A percentile compares a stretch with the other conserved stretches of the same genome.
These are phyloP conservation scores for Zygnema circumcarinatum DNA, from an alignment of 139 green algal species.

Conservation along the genomic window DNA sequence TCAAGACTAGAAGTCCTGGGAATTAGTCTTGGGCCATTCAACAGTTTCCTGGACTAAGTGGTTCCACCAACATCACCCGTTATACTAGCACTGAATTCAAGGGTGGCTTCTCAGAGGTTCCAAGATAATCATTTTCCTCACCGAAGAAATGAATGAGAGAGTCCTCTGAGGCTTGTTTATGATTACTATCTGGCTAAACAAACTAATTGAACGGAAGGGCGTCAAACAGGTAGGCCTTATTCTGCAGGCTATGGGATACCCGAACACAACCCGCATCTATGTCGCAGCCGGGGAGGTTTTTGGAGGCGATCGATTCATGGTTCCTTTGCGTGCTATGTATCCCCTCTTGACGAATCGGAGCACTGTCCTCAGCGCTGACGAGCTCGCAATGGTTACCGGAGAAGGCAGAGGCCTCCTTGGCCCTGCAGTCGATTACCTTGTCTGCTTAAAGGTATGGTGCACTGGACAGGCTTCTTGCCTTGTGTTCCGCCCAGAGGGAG, in stretches of 20 bases:
- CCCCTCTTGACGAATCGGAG: not conserved
- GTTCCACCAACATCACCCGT: no score
- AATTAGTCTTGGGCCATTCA: no score
- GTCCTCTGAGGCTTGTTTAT: no score
- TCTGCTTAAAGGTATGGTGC: constrained; percentile 30
- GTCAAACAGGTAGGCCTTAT: constrained; percentile 37
- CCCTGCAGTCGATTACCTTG: constrained; percentile 31
- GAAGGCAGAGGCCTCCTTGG: constrained; percentile 1
- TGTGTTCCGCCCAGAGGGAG: not conserved
- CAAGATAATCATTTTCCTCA: no score
- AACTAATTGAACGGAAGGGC: not conserved
- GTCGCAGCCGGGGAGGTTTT: constrained; percentile 35
- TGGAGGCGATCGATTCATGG: constrained; percentile 26
- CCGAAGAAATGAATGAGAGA: no score
- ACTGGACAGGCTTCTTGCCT: no score
- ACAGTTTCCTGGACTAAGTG: no score
- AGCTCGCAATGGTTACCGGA: constrained; percentile 8
- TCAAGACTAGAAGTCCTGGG: no score
- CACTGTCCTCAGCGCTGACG: not conserved
- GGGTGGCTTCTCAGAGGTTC: no score
- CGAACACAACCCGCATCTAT: constrained; percentile 12
- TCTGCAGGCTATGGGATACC: constrained; percentile 37
- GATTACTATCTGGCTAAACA: no score
- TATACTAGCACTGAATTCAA: no score
- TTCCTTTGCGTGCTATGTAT: constrained; percentile 10